phyloP scores from a whole-genome alignment of 2,329 filamentous ascomycete species.

The Camptophora hylomeconis region DNA sequence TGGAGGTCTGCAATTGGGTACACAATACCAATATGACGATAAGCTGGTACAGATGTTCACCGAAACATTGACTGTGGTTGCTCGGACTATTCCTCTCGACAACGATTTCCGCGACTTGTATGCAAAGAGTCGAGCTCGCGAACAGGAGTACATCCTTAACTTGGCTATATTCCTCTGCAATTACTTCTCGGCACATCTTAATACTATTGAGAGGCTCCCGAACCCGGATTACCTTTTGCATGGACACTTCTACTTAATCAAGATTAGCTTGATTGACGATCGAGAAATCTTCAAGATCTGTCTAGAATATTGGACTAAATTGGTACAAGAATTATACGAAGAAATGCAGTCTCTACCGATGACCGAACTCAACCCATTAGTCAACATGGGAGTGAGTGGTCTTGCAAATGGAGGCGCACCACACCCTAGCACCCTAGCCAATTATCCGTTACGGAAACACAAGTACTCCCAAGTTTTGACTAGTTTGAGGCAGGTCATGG shows the following conservation, averaged over 20 bases:
- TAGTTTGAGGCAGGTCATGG: slow-evolving; percentile 94
- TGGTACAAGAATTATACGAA: slow-evolving; percentile 95
- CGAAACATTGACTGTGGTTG: slow-evolving; percentile 82
- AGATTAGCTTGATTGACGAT: slow-evolving; percentile 97
- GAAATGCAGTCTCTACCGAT: slow-evolving; percentile 97
- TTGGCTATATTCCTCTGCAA: slow-evolving; percentile 90
- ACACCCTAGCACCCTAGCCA: slow-evolving; percentile 70
- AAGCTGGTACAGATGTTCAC: slow-evolving; percentile 98
- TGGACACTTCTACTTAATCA: slow-evolving; percentile 94
- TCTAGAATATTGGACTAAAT: slow-evolving; percentile 96
- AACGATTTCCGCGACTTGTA: slow-evolving; percentile 88
- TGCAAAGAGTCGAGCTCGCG: slow-evolving; percentile 74
- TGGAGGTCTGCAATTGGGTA: slow-evolving; percentile 74
- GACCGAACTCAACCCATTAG: slow-evolving; percentile 79
- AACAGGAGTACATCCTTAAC: slow-evolving; percentile 97
- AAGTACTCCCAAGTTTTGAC: slow-evolving; percentile 92
- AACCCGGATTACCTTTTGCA: slow-evolving; percentile 92
- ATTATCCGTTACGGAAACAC: slow-evolving; percentile 91
- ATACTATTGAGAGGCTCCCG: slow-evolving; percentile 87
- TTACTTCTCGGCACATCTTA: slow-evolving; percentile 88
- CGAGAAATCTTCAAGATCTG: slow-evolving; percentile 99
- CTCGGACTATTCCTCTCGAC: slow-evolving; percentile 80
- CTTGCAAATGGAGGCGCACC: slow-evolving; percentile 70
- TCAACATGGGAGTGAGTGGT: slow-evolving; percentile 60
- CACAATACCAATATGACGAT: slow-evolving; percentile 72